Evolutionary conservation across 2,329 filamentous ascomycete genomes (phyloP), one percentile per base, ranked within the genome.

Genomic region (Madurella fahalii): DNA sequence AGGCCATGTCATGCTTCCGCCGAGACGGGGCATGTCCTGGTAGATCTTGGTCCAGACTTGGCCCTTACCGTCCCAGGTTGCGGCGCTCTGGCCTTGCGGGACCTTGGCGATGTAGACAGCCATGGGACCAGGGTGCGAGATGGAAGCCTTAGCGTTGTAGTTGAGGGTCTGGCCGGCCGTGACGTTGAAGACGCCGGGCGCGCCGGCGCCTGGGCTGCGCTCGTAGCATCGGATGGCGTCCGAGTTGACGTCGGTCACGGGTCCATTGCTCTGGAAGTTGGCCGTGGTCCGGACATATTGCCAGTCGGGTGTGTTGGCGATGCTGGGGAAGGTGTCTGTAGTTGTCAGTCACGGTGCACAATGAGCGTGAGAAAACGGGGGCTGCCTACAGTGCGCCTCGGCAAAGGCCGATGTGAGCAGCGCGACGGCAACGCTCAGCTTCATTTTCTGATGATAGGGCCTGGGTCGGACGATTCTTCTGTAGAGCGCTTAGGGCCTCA

Each of bases 161-260:
- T 69, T 68, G 1, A 80, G 63, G 0, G 69, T 72, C 11, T 69
- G 68, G 17, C 77, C 76, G 15, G 76, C 77, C 9, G 72, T 71
- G 7, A 77, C 70, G 42, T 67, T 72, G 56, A 72, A 71, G 1
- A 71, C 75, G 47, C 68, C 65, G 0, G 70, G 70, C 2, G 72
- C 74, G 42, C 72, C 68, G 47, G 69, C 71, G 40, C 74, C 73
- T 3, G 71, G 61, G 9, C 64, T 65, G 25, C 58, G 62, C 62
- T 79, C 73, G 65, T 77, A 80, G 70, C 77, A 80, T n/a, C 75
- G 75, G 68, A 80, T 77, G 54, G 74, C 71, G 1, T 71, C 60
- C 40, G 74, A 76, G 46, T 63, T 71, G 31, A 80, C 77, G 56
- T 77, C 70, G 3, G 74, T 75, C 37, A 80, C 76, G 56, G 75